Evolutionary conservation across 192 early-diverging fungal genomes (phyloP), one percentile per base, ranked within the genome.

Genomic region (Dimargaris verticillata): DNA sequence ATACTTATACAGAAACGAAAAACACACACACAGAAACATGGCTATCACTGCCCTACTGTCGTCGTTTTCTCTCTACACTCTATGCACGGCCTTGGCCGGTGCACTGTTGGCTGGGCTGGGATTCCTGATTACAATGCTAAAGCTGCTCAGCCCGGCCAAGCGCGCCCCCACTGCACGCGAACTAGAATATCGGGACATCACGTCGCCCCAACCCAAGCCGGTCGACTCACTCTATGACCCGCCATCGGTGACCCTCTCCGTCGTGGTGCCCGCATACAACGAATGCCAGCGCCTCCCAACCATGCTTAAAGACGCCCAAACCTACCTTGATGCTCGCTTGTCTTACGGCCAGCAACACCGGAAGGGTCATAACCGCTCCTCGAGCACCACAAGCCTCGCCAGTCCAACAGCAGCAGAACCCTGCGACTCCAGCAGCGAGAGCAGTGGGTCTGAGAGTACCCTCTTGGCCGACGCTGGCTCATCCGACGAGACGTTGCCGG

Each of bases 241-340:
- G 17, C 63, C 80, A 1, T 61, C 69, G 0, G 73, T 84, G 49
- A 70, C 76, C 3, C 71, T 95, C 7, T 85, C 89, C 0, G 78
- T 92, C 20, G 72, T 97, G 3, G 81, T 97, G 10, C 95, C 95
- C 0, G 90, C 95, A 0, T 95, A 88, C 71, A 90, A 95, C 76
- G 95, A 97, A 69, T 76, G 78, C 12, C 67, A 80, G 60, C 83
- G 95, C 15, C 70, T 97, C 54, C 88, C 89, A 2, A 76, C 69
- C 44, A 93, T 95, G 84, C 74, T 97, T 63, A 68, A 83, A 43
- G 92, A 97, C 55, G 79, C 89, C 2, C 62, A 83, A 15, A 74
- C 66, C 10, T 88, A 83, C 69, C 72, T 95, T 52, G 69, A 75
- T 29, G 63, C 59, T 28, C 72, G 80, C 43, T 7, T 38, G 33